Conservation (phyloP, 2,329 filamentous ascomycete species). For the Beauveria scarabaeidicola region DNA sequence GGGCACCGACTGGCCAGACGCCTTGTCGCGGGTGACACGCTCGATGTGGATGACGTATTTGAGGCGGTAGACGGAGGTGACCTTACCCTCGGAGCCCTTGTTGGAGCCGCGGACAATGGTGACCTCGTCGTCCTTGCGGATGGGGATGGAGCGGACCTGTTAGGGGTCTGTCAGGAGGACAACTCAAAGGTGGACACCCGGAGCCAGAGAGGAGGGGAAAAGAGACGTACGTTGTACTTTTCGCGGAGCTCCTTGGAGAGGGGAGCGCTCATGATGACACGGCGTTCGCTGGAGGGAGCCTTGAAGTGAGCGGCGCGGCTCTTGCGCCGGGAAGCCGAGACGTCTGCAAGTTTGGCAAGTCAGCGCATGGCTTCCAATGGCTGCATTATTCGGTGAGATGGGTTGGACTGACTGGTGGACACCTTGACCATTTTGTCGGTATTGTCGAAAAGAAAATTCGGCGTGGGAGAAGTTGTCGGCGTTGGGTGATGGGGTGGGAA, state of each 20-base stretch:
- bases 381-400: background rate
- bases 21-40: constrained; percentile 95
- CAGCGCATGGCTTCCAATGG: background rate
- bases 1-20: constrained; percentile 89
- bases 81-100: constrained; percentile 98
- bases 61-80: constrained; percentile 94
- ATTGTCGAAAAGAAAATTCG: constrained; percentile 19
- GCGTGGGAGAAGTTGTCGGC: constrained; percentile 17
- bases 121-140: constrained; percentile 97
- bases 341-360: constrained; percentile 30
- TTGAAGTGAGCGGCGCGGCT: constrained; percentile 97
- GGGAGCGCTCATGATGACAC: constrained; percentile 93
- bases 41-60: constrained; percentile 98
- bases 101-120: constrained; percentile 83
- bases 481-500: constrained; percentile 21
- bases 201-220: background rate
- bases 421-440: constrained; percentile 61
- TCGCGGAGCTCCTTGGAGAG: constrained; percentile 95
- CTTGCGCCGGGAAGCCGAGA: constrained; percentile 86
- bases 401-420: constrained; percentile 43
- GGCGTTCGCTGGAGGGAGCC: constrained; percentile 88
- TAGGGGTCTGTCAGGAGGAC: background rate
- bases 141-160: constrained; percentile 87
- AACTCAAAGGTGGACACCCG: background rate
- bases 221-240: constrained; percentile 84